phyloP scores from a whole-genome alignment of 2,329 filamentous ascomycete species.

The Atkinsonella texensis region DNA sequence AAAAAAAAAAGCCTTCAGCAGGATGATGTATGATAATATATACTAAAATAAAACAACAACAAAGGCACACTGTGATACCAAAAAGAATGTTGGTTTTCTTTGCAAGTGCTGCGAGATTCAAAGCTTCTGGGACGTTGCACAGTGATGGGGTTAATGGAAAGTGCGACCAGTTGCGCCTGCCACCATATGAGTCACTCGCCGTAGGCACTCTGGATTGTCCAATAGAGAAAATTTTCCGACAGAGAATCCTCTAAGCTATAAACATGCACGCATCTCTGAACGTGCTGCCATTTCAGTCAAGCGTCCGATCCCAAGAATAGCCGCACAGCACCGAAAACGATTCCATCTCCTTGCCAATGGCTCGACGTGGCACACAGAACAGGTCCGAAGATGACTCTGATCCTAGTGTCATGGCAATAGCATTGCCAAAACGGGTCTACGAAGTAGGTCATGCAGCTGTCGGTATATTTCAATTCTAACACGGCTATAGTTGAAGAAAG shows the following conservation, averaged over 20 bases:
- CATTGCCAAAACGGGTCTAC: slow-evolving; percentile 17
- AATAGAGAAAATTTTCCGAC: no score
- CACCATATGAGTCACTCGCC: no score
- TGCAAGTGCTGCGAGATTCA: neutral
- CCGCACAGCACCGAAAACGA: neutral
- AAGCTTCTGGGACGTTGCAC: no score
- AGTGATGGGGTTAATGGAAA: no score
- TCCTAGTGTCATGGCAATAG: slow-evolving; percentile 12
- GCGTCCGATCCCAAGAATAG: neutral
- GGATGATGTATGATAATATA: slow-evolving; percentile 27
- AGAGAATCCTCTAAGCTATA: no score
- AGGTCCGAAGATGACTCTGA: slow-evolving; percentile 12
- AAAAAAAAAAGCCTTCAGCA: slow-evolving; percentile 12
- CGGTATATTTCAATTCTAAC: neutral
- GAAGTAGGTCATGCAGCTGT: slow-evolving; percentile 10
- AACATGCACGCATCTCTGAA: no score
- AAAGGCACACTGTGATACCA: slow-evolving; percentile 9
- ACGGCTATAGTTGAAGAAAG: slow-evolving; percentile 16
- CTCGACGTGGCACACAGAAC: slow-evolving; percentile 9
- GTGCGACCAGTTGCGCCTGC: no score
- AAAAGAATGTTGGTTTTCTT: neutral
- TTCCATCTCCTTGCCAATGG: slow-evolving; percentile 2
- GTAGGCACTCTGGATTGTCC: no score
- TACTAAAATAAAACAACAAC: slow-evolving; percentile 8
- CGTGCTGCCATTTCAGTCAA: no score